Conservation (phyloP, 2,329 filamentous ascomycete genomes). For the Colletotrichum ledebouriae region DNA sequence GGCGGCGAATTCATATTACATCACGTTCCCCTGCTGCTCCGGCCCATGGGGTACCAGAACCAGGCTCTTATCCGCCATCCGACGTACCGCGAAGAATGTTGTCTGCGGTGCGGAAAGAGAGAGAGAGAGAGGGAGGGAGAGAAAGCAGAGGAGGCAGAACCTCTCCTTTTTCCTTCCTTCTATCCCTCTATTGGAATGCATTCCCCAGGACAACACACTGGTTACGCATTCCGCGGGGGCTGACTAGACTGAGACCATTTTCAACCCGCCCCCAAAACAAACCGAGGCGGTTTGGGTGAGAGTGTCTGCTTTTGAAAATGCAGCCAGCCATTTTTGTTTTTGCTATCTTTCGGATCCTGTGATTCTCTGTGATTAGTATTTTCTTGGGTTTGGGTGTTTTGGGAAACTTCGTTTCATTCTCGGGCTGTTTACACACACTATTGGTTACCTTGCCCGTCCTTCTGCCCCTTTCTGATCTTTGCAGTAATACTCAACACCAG, state of each 20-base stretch:
- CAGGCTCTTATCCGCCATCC: too few relatives aligned
- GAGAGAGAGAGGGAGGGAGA: too few relatives aligned
- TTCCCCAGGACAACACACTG: conserved; percentile 31
- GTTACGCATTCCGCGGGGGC: conserved; percentile 29
- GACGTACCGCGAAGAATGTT: neutral
- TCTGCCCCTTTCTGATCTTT: neutral
- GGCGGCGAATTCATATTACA: conserved; percentile 32
- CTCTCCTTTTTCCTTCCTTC: neutral
- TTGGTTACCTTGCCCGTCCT: neutral
- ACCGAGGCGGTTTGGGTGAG: too few relatives aligned
- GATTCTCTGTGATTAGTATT: neutral
- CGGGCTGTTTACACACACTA: conserved; percentile 17
- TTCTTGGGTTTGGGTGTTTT: neutral
- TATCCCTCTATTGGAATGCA: conserved; percentile 39
- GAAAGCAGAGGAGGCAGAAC: neutral
- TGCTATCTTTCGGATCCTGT: too few relatives aligned
- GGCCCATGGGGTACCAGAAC: too few relatives aligned
- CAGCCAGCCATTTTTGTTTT: conserved; percentile 6
- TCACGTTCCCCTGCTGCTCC: conserved; percentile 25
- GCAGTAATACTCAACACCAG: neutral
- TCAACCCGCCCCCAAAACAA: neutral
- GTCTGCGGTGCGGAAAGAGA: neutral
- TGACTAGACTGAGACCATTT: conserved; percentile 39
- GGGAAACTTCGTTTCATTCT: conserved; percentile 15
- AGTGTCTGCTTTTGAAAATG: too few relatives aligned